These are phyloP conservation scores for Naematelia aurantialba DNA, from an alignment of 768 basidiomycete genomes.

Conservation along the genomic window DNA sequence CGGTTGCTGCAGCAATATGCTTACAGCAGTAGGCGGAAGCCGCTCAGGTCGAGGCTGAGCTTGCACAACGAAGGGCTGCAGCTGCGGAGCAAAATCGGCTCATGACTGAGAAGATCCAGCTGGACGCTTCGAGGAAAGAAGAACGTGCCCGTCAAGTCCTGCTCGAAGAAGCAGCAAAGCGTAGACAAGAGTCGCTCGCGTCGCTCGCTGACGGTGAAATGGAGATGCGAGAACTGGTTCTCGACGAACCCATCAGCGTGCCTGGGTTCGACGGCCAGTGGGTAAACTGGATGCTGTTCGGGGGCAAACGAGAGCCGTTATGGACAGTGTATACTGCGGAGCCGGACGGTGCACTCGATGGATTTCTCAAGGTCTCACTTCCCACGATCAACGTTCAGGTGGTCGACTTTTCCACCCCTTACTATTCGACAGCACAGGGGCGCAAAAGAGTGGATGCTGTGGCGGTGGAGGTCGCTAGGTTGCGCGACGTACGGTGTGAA, in stretches of 20 bases:
- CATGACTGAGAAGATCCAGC: slow-evolving; percentile 34
- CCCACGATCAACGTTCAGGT: slow-evolving; percentile 34
- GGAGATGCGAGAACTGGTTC: slow-evolving; percentile 23
- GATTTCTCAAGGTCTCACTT: slow-evolving; percentile 25
- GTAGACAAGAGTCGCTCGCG: slow-evolving; percentile 24
- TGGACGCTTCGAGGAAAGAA: slow-evolving; percentile 26
- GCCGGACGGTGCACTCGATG: slow-evolving; percentile 14
- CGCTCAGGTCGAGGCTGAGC: slow-evolving; percentile 23
- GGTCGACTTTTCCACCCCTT: slow-evolving; percentile 40
- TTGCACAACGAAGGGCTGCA: slow-evolving; percentile 15
- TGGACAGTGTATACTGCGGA: slow-evolving; percentile 46
- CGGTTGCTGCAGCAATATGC: background rate
- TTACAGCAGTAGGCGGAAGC: slow-evolving; percentile 24
- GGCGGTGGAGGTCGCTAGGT: slow-evolving; percentile 26
- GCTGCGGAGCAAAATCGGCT: slow-evolving; percentile 31
- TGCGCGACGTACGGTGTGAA: slow-evolving; percentile 31
- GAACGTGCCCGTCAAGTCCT: slow-evolving; percentile 23
- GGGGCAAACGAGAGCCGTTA: slow-evolving; percentile 29
- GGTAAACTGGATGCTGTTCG: slow-evolving; percentile 35
- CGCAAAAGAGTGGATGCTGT: slow-evolving; percentile 39
- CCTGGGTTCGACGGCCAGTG: slow-evolving; percentile 33
- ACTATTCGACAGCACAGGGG: slow-evolving; percentile 40
- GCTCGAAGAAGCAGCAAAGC: slow-evolving; percentile 23
- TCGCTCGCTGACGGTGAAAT: slow-evolving; percentile 35
- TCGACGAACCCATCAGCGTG: slow-evolving; percentile 29